A percentile compares a stretch with the other conserved stretches of the same genome.
Conservation (phyloP, 441 rosid species). For the Sinapis alba region DNA sequence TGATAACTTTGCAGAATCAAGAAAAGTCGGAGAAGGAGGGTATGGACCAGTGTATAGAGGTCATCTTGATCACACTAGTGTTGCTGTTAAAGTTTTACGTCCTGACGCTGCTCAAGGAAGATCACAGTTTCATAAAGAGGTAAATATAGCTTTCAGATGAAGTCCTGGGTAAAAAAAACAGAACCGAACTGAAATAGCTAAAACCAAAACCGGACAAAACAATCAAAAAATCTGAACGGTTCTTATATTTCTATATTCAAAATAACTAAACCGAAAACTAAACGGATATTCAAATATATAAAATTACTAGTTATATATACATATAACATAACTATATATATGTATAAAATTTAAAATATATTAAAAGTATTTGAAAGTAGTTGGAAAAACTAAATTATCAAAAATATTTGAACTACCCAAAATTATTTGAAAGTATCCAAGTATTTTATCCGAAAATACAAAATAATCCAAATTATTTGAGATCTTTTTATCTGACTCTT, state of each 20-base stretch:
- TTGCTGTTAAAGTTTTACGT: constrained; percentile 67
- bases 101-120: constrained; percentile 83
- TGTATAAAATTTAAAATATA: not conserved
- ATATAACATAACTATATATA: not conserved
- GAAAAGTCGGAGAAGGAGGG: constrained; percentile 76
- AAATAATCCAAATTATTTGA: no score
- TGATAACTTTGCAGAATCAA: constrained; percentile 39
- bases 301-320: not conserved
- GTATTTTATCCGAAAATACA: not conserved
- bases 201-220: not conserved
- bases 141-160: not conserved
- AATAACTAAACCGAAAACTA: not conserved
- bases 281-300: not conserved
- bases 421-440: not conserved
- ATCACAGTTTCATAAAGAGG: constrained; percentile 71
- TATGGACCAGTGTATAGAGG: constrained; percentile 71
- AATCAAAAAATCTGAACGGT: no score
- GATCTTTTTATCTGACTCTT: no score
- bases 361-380: no score
- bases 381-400: not conserved
- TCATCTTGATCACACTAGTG: constrained; percentile 63
- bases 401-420: not conserved
- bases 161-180: not conserved
- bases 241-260: not conserved
- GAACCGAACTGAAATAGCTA: not conserved